These are phyloP conservation scores for Rhizopogon salebrosus DNA, from an alignment of 768 basidiomycete genomes.

Conservation along the genomic window DNA sequence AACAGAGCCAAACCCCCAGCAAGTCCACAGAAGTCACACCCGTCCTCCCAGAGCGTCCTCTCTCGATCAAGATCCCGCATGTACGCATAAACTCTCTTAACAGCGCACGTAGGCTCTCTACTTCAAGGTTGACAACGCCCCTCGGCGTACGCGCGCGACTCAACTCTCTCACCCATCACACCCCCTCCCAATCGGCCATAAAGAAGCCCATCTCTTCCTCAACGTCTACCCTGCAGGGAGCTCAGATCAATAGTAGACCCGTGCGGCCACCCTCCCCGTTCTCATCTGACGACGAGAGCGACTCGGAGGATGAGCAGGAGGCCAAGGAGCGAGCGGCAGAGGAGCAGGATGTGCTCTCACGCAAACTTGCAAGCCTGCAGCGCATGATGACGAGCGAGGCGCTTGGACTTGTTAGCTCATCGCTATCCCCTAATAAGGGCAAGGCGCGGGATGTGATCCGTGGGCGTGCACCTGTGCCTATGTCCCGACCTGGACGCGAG, in stretches of 20 bases:
- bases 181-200: constrained; percentile 31
- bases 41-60: constrained; percentile 4
- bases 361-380: constrained; percentile 65
- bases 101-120: constrained; percentile 23
- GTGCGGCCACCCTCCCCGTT: constrained; percentile 42
- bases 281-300: constrained; percentile 54
- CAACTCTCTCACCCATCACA: constrained; percentile 58
- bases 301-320: constrained; percentile 50
- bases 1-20: constrained; percentile 24
- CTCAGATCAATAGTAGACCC: constrained; percentile 32
- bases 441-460: constrained; percentile 35
- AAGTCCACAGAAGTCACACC: constrained; percentile 14
- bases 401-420: constrained; percentile 57
- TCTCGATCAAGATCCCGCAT: background rate
- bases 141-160: constrained; percentile 66
- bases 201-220: constrained; percentile 64
- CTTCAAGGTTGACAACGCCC: constrained; percentile 46
- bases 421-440: constrained; percentile 30
- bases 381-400: constrained; percentile 69
- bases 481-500: constrained; percentile 1
- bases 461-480: constrained; percentile 32
- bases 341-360: constrained; percentile 60
- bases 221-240: constrained; percentile 61
- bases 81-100: background rate
- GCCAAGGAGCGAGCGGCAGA: constrained; percentile 57